Evolutionary conservation across 805 yeast genomes (phyloP).

Genomic region (Kuraishia ogatae): DNA sequence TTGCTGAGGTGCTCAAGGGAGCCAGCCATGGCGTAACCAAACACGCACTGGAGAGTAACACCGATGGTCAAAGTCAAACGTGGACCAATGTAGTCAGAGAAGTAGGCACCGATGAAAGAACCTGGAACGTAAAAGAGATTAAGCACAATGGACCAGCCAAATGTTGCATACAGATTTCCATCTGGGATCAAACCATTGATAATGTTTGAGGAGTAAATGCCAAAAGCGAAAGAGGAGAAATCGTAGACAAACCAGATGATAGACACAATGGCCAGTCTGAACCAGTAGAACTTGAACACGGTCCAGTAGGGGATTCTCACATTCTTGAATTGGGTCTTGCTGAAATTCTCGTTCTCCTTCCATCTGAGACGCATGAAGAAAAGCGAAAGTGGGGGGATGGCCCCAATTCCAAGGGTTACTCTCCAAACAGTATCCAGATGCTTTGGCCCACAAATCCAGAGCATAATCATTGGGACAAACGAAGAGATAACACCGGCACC

Average conservation of each 20-base stretch:
- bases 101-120: slow-evolving; percentile 71
- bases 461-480: slow-evolving; percentile 76
- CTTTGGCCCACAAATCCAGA: slow-evolving; percentile 70
- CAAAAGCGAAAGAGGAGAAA: slow-evolving; percentile 80
- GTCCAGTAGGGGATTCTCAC: slow-evolving; percentile 59
- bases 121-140: slow-evolving; percentile 89
- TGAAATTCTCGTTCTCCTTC: slow-evolving; percentile 64
- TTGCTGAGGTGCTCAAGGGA: slow-evolving; percentile 43
- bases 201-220: slow-evolving; percentile 73
- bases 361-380: slow-evolving; percentile 72
- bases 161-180: slow-evolving; percentile 57
- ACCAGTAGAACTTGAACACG: slow-evolving; percentile 76
- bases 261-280: slow-evolving; percentile 60
- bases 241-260: slow-evolving; percentile 89
- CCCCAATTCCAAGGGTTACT: slow-evolving; percentile 83
- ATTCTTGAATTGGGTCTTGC: slow-evolving; percentile 59
- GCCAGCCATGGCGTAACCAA: slow-evolving; percentile 83
- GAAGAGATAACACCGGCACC: slow-evolving; percentile 76
- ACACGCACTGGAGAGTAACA: slow-evolving; percentile 59
- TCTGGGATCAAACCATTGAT: slow-evolving; percentile 48
- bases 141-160: slow-evolving; percentile 90
- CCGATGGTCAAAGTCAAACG: slow-evolving; percentile 69
- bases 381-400: slow-evolving; percentile 72
- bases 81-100: slow-evolving; percentile 86
- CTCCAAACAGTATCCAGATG: slow-evolving; percentile 87